Conservation (phyloP, 345 rosid genomes). For the Eucalyptus rudis region DNA sequence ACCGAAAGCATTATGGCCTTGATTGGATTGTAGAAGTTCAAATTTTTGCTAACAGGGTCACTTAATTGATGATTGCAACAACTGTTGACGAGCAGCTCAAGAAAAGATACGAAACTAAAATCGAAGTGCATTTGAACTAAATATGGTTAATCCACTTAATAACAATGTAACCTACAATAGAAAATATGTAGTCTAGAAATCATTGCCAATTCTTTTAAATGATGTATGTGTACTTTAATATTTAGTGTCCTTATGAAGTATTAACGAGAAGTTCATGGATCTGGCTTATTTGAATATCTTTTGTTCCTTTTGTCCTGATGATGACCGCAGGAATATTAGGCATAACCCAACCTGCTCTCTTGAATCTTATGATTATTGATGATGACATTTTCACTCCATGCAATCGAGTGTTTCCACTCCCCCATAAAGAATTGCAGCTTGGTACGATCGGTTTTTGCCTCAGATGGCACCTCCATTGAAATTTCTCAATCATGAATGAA, state of each 20-base stretch:
- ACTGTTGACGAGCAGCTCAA: not conserved
- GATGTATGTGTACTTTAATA: not conserved
- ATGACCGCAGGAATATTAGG: not conserved
- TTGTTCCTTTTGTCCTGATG: not conserved
- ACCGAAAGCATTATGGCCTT: too few relatives aligned
- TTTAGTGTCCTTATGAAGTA: not conserved
- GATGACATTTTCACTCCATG: not conserved
- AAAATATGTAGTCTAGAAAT: not conserved
- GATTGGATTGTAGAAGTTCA: too few relatives aligned
- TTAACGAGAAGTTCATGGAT: not conserved
- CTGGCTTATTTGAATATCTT: not conserved
- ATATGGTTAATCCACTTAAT: not conserved
- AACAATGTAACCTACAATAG: too few relatives aligned
- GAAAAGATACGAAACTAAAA: not conserved
- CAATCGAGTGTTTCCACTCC: not conserved
- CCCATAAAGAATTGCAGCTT: not conserved
- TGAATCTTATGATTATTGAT: not conserved
- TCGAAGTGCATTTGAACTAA: not conserved
- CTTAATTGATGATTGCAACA: not conserved
- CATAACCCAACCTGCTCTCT: not conserved
- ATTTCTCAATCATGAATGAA: not conserved
- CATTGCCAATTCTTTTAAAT: not conserved
- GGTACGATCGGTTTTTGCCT: not conserved
- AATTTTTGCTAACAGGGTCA: too few relatives aligned
- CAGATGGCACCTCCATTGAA: not conserved